Evolutionary conservation across 148 eudicot species (phyloP).

Genomic region (Mesembryanthemum crystallinum): DNA sequence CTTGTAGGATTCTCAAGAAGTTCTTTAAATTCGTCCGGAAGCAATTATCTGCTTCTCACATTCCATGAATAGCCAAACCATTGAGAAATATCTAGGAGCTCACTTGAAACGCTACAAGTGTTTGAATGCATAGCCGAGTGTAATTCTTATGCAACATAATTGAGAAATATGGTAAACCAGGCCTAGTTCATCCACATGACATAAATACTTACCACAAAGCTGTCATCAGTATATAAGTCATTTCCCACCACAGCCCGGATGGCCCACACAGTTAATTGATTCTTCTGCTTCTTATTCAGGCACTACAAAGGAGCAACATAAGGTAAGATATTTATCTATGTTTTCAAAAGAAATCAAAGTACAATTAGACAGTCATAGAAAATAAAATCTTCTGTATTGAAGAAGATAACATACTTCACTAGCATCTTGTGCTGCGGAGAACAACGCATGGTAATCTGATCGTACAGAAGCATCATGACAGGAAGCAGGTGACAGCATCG

Average conservation of each 20-base stretch:
- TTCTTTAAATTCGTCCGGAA: no score
- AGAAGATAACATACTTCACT: constrained; percentile 42
- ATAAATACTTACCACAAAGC: constrained; percentile 76
- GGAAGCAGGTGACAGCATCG: constrained; percentile 61
- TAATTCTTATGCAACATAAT: constrained; percentile 5
- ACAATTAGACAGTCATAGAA: not conserved
- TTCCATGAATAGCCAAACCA: no score
- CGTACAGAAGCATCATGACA: constrained; percentile 70
- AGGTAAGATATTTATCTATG: constrained; percentile 2
- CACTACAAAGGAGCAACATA: constrained; percentile 42
- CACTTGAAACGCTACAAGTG: not conserved
- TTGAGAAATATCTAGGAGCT: not conserved
- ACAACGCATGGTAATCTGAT: constrained; percentile 75
- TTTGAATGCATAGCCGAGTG: not conserved
- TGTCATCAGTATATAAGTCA: constrained; percentile 94
- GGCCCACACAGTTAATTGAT: constrained; percentile 60
- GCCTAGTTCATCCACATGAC: not conserved
- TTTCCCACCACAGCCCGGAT: constrained; percentile 79
- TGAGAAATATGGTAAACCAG: not conserved
- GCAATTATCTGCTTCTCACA: no score
- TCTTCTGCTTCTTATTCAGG: constrained; percentile 66
- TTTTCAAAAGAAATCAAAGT: no score
- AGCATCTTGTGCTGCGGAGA: constrained; percentile 77
- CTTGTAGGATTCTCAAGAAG: no score
- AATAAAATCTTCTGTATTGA: no score